Percentiles rank a stretch among this genome's conserved stretches.
Evolutionary conservation across 306 rosid species (phyloP).

Genomic region (Cucumis cinereus): DNA sequence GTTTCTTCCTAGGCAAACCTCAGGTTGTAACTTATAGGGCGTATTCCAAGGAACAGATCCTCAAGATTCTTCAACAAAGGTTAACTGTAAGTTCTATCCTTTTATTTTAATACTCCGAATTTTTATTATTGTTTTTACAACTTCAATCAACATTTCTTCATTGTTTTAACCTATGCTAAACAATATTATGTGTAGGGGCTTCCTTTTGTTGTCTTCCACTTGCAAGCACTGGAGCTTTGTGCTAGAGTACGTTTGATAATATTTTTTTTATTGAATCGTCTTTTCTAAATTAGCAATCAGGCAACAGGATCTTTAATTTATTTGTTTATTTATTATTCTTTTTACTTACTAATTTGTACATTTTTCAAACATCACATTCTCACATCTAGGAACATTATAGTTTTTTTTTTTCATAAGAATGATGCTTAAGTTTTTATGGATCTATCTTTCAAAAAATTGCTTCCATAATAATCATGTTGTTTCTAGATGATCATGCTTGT

Average conservation of each 20-base stretch:
- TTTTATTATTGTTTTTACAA: too few relatives aligned
- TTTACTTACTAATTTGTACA: not conserved
- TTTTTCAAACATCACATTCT: not conserved
- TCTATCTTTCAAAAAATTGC: not conserved
- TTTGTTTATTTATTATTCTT: not conserved
- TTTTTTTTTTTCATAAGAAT: not conserved
- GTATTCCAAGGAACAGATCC: slow-evolving; percentile 70
- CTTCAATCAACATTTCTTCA: not conserved
- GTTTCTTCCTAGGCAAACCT: slow-evolving; percentile 59
- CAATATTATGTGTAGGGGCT: slow-evolving; percentile 32
- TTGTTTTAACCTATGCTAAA: not conserved
- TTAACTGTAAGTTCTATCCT: slow-evolving; percentile 39
- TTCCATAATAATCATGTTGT: not conserved
- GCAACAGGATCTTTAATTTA: not conserved
- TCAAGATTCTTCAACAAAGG: slow-evolving; percentile 71
- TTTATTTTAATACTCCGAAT: not conserved
- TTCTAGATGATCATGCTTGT: not conserved
- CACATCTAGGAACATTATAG: not conserved
- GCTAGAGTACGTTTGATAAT: slow-evolving; percentile 62
- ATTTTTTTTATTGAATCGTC: not conserved
- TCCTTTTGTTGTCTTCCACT: slow-evolving; percentile 57
- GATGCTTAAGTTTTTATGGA: not conserved
- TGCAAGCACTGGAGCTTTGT: slow-evolving; percentile 78
- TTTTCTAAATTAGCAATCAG: not conserved
- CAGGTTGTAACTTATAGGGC: slow-evolving; percentile 59